Percentiles rank a stretch among this genome's conserved stretches.
Conservation (phyloP, 306 rosid genomes). For the Sesbania bispinosa region DNA sequence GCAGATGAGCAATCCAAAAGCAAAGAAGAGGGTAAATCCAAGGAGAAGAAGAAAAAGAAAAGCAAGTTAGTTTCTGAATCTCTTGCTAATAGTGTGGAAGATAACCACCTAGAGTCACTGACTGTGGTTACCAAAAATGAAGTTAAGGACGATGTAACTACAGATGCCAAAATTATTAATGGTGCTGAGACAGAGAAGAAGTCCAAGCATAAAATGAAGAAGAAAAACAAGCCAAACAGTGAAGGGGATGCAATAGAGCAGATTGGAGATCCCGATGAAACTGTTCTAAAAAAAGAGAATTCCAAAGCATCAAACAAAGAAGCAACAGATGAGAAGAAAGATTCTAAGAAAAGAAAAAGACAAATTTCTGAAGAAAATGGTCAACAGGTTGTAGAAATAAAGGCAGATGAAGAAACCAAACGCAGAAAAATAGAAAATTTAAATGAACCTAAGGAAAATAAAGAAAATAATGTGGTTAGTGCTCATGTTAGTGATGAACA, state of each 20-base stretch:
- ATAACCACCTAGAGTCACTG: conserved; percentile 19
- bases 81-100: conserved; percentile 23
- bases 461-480: too few relatives aligned
- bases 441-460: conserved; percentile 28
- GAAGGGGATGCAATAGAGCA: conserved; percentile 39
- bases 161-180: conserved; percentile 30
- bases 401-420: conserved; percentile 57
- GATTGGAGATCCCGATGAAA: conserved; percentile 30
- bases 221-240: conserved; percentile 37
- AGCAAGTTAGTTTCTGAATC: conserved; percentile 45
- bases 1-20: conserved; percentile 24
- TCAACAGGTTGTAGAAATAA: conserved; percentile 31
- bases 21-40: conserved; percentile 32
- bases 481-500: too few relatives aligned
- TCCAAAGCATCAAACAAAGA: conserved; percentile 28
- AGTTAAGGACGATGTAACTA: conserved; percentile 22
- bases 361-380: conserved; percentile 46
- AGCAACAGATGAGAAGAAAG: conserved; percentile 32
- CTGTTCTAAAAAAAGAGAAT: conserved; percentile 31
- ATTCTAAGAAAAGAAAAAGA: conserved; percentile 73
- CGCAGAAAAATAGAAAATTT: conserved; percentile 45
- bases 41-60: conserved; percentile 60
- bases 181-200: conserved; percentile 41
- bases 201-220: conserved; percentile 57
- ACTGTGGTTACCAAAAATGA: conserved; percentile 28